phyloP scores from a whole-genome alignment of 2,329 filamentous ascomycete genomes.

The Coccinonectria pachysandricola region DNA sequence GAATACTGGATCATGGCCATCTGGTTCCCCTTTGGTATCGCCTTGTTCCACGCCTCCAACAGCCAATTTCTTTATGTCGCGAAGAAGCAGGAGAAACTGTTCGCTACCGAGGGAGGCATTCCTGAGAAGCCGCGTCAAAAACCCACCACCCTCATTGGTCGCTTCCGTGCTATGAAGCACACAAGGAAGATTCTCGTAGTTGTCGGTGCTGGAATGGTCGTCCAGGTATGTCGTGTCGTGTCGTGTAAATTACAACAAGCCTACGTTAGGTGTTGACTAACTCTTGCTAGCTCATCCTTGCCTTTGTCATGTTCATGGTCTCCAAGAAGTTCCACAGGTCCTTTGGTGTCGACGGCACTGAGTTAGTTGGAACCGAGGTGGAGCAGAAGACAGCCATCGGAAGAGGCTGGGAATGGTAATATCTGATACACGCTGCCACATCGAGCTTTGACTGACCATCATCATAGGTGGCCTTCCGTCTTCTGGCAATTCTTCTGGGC shows the following conservation, averaged over 20 bases:
- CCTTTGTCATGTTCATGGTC: conserved; percentile 49
- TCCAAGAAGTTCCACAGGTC: conserved; percentile 55
- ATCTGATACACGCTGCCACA: too few species aligned
- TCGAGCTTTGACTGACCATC: too few species aligned
- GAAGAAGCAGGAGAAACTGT: conserved; percentile 38
- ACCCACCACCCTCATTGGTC: conserved; percentile 20
- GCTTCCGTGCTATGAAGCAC: conserved; percentile 32
- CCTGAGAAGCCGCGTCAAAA: conserved; percentile 8
- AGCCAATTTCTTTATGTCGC: conserved; percentile 50
- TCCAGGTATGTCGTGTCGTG: conserved; percentile 36
- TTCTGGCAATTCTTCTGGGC: conserved; percentile 57
- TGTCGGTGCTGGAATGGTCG: conserved; percentile 42
- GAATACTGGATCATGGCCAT: conserved; percentile 60
- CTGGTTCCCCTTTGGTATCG: conserved; percentile 54
- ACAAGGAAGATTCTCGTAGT: conserved; percentile 38
- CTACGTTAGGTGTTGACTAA: too few species aligned
- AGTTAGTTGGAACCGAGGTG: conserved; percentile 44
- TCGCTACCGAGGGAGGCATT: conserved; percentile 11
- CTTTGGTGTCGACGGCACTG: conserved; percentile 51
- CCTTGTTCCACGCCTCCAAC: conserved; percentile 55
- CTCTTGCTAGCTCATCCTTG: conserved; percentile 40
- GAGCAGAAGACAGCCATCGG: conserved; percentile 35
- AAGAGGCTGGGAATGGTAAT: conserved; percentile 56
- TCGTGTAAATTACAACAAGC: rapidly evolving
- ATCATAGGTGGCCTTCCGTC: conserved; percentile 50